Base-by-base conservation (phyloP, 2,329 filamentous ascomycete species). In the Fusarium solani-melongenae region DNA sequence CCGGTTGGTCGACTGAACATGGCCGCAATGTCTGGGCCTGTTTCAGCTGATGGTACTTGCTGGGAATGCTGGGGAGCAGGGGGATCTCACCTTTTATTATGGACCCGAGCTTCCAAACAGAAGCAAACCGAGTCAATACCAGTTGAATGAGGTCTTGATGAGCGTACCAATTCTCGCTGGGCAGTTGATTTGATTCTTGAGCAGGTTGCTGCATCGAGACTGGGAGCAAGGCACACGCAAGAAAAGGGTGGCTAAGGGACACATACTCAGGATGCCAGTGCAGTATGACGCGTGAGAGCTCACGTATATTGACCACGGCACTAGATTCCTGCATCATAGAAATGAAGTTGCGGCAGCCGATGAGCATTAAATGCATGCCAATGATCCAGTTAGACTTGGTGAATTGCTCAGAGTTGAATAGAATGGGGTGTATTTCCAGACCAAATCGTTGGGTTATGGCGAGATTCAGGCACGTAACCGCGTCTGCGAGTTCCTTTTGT, bases 221-320 rank as follows among this genome's bases (percentile, higher is more conserved):
- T 61, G 58, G 36, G 15, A 61, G 58, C 39, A 63, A 34, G 34
- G 24, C 29, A 34, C 61, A 63, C 34, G 49, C 61, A 33, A 56
- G 49, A 20, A 63, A 56, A 17, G 61, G 61, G 10, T 63, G 61
- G 34, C 61, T 63, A 20, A 63, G 27, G 29, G 15, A 33, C 27
- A 63, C 41, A 24, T 39, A 56, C 17, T 63, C 49, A 4, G 61
- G 61, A 44, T 29, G 61, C 61, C 61, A 63, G 22, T 63, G 61
- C 20, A 56, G 29, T 9, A 63, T 1, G 10, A 63, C 55, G 12
- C 49, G 61, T 9, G 49, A 63, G 2, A 63, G 9, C 17, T 63
- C 17, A n/a, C 36, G 49, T 27, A 34, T 27, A 9, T 41, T 20
- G 46, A 22, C 22, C 22, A 20, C 5, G 29, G 31, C 44, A 9